Evolutionary conservation across 768 basidiomycete species (phyloP), one percentile per base, ranked within the genome.

Genomic region (Xanthoconium stramineum): DNA sequence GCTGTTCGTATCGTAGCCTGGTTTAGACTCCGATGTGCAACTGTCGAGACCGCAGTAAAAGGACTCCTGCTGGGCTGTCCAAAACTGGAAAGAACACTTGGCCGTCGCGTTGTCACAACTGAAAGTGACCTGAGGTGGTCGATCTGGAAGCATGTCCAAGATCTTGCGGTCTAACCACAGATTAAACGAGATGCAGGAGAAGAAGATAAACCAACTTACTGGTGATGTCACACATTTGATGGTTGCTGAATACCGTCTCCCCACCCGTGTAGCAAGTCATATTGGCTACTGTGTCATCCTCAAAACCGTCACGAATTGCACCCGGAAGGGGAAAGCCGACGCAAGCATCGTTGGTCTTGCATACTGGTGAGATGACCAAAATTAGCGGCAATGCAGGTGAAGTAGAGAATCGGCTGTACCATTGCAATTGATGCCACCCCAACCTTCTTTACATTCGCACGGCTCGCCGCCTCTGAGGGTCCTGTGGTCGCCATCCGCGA

Each of bases 141-240:
- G 83, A 49, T 81, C 88, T 0, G 91, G 89, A 70, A 98, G 91
- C 76, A 84, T 83, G 67, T 97, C 96, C 58, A 97, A 76, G 62
- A 98, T 98, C 74, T 97, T 97, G 47, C 90, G 86, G 74, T 98
- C 94, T 96, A 63, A 47, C 19, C 42, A 50, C 39, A 54, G 35
- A 37, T 36, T 53, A 12, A 55, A 33, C 3, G 15, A 38, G 28
- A 38, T n/a, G 43, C 40, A 24, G 43, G 15, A 46, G 19, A 46
- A 17, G 20, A 30, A 17, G 5, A 38, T 33, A 15, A 20, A 15
- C 39, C 24, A 9, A 78, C 91, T 63, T 67, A 96, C 94, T 98
- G 12, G 97, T 99, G 35, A 99, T 95, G 69, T 98, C 84, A 74
- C 97, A 99, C 86, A 97, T 93, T 71, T 99, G 96, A 72, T 94